A percentile compares a stretch with the other conserved stretches of the same genome.
Conservation (phyloP, 2,329 filamentous ascomycete species). For the Penicillium polonicum region DNA sequence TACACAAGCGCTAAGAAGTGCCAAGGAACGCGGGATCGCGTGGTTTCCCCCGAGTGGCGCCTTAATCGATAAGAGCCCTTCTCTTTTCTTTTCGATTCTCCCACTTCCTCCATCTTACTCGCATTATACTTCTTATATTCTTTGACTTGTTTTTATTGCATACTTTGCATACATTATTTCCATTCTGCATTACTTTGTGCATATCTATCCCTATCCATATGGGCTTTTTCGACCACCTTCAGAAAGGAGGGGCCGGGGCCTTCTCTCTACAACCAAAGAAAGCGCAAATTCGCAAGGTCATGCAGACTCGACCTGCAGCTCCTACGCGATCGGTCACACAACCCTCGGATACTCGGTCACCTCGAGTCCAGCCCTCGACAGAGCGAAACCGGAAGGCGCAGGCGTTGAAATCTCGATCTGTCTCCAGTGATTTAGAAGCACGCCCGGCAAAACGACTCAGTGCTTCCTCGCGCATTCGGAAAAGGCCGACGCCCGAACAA, state of each 20-base stretch:
- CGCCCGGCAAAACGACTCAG: slow-evolving; percentile 32
- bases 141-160: not conserved
- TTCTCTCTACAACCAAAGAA: slow-evolving; percentile 45
- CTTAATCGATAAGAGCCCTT: slow-evolving; percentile 13
- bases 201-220: slow-evolving; percentile 29
- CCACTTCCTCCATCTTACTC: not conserved
- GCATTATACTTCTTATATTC: slow-evolving; percentile 1
- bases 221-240: slow-evolving; percentile 48
- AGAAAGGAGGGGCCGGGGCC: slow-evolving; percentile 43
- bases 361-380: slow-evolving; percentile 18
- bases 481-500: slow-evolving; percentile 41
- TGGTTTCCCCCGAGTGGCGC: slow-evolving; percentile 26
- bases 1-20: not conserved
- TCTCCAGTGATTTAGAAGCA: slow-evolving; percentile 31
- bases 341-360: slow-evolving; percentile 22
- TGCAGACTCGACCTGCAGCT: slow-evolving; percentile 36
- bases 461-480: slow-evolving; percentile 35
- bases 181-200: slow-evolving; percentile 15
- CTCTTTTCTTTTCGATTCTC: slow-evolving; percentile 10
- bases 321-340: slow-evolving; percentile 32
- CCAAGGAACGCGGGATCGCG: slow-evolving; percentile 10
- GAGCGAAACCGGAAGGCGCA: slow-evolving; percentile 27
- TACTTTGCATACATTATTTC: slow-evolving; percentile 11
- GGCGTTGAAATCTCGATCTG: slow-evolving; percentile 29
- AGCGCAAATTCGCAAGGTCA: slow-evolving; percentile 44